Evolutionary conservation across 2,329 filamentous ascomycete genomes (phyloP), one percentile per base, ranked within the genome.

Genomic region (Beauveria scarabaeidicola): DNA sequence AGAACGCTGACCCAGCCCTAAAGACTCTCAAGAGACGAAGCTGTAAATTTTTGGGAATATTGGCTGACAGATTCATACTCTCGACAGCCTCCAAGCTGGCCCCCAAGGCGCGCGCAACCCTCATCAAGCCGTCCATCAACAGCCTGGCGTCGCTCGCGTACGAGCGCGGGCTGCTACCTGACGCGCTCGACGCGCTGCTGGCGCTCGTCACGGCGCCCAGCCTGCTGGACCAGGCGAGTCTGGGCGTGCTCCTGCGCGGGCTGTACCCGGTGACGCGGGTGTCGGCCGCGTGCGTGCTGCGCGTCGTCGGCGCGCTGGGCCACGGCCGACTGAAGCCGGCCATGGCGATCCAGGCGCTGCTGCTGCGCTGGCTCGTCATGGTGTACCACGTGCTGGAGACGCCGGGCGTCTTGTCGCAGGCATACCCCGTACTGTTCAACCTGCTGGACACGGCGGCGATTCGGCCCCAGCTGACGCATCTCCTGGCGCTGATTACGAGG

Each of bases 401-500:
- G 44, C 79, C 81, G 50, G 76, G 75, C 7, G 75, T 86, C 9
- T 72, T 96, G 52, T 85, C 85, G 5, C 85, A 84, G 62, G 76
- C 88, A 1, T 96, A 95, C 67, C 79, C 84, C 0, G 82, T 93
- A 19, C 72, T 96, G 4, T 96, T 96, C 69, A 90, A 90, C 63
- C 77, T 93, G 64, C 79, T 96, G 6, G 89, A 95, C 68, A 93
- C 90, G 67, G 87, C 90, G 54, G 88, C 85, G 61, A 82, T 91
- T 62, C 81, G 89, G 60, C 76, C 82, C 11, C 78, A 81, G 63
- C 70, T 94, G 53, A 92, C 90, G 68, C 89, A 95, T 73, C 72
- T 96, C 40, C 77, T 96, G 23, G 90, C 89, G 3, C 72, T 93
- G 32, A 84, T 93, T 51, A 95, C 91, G 50, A 80, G 89, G 59